Base-by-base conservation (phyloP, 2,329 filamentous ascomycete genomes). In the Ophiostoma novo-ulmi region DNA sequence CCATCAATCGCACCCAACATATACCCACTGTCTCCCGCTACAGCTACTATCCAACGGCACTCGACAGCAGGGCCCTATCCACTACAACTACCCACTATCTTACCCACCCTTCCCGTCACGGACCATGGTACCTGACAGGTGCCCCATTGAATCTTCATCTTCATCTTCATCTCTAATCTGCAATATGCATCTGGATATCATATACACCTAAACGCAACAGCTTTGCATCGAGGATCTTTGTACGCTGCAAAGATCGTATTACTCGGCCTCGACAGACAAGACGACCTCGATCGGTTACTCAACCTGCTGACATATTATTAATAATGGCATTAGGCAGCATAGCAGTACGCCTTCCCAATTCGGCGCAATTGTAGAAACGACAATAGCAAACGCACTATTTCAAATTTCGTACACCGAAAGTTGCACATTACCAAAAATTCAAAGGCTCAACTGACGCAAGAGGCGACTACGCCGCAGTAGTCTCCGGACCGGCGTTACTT, bases 51-150 rank as follows among this genome's bases (percentile, higher is more conserved):
- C 39, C 65, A 67, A 67, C 65, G 38, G 65, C 65, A 48, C 65
- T 35, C 64, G 35, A 41, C 38, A 67, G 63, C 31, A 31, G 22
- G 65, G 14, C 68, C 70, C 67, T 55, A 64, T 14, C 70, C 72
- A 71, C 73, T 71, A 70, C 70, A 69, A 66, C 67, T 72, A 73
- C 36, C 72, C 73, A 72, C 72, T 68, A 68, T 36, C 41, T 36
- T 41, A 68, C 66, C 66, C 66, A 68, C 68, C 71, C 73, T 72
- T 71, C 73, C 73, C 72, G 63, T 72, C 66, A 72, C 71, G 66
- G 71, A 70, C 72, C 72, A 72, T 71, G 71, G 73, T 74, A 74
- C 73, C 73, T 74, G 73, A 73, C 73, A 74, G 72, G 39, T 69
- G 41, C 44, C 65, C 61, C 71, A 48, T 64, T 66, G 67, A 71